phyloP scores from a whole-genome alignment of 73 alveolate genomes.

The Blepharisma japonicum region DNA sequence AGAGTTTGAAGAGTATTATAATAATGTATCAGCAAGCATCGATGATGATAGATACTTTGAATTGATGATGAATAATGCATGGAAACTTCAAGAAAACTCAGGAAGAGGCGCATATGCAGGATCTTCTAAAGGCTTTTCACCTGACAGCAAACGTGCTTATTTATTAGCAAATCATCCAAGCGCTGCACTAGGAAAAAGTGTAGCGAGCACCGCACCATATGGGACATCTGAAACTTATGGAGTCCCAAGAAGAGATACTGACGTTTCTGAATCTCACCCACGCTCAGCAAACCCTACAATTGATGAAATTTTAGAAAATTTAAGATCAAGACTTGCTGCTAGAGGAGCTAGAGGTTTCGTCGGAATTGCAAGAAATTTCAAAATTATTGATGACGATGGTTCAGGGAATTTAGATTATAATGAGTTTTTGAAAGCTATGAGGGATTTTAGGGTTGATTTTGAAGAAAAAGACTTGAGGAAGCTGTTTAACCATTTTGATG shows the following conservation, averaged over 20 bases:
- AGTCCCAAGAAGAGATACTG: too few relatives aligned
- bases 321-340: conserved; percentile 42
- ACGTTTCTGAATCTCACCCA: too few relatives aligned
- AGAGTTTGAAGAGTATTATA: conserved; percentile 68
- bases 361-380: conserved; percentile 51
- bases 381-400: conserved; percentile 63
- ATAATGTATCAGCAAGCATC: conserved; percentile 58
- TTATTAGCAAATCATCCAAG: background rate
- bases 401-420: conserved; percentile 60
- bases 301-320: conserved; percentile 48
- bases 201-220: conserved; percentile 24
- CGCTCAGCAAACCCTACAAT: conserved; percentile 36
- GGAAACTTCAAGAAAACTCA: conserved; percentile 59
- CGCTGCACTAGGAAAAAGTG: too few relatives aligned
- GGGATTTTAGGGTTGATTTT: conserved; percentile 61
- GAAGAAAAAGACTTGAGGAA: conserved; percentile 45
- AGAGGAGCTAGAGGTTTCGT: conserved; percentile 59
- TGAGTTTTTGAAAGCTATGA: conserved; percentile 68
- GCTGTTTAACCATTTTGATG: conserved; percentile 52
- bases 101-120: conserved; percentile 14
- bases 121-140: too few relatives aligned
- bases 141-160: conserved; percentile 25
- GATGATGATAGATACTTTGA: conserved; percentile 78
- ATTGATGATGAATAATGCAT: conserved; percentile 77
- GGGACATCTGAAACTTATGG: conserved; percentile 4